Evolutionary conservation across 164 flowering plant genomes (phyloP), one percentile per base, ranked within the genome.

Genomic region (Magnolia kwangsiensis): DNA sequence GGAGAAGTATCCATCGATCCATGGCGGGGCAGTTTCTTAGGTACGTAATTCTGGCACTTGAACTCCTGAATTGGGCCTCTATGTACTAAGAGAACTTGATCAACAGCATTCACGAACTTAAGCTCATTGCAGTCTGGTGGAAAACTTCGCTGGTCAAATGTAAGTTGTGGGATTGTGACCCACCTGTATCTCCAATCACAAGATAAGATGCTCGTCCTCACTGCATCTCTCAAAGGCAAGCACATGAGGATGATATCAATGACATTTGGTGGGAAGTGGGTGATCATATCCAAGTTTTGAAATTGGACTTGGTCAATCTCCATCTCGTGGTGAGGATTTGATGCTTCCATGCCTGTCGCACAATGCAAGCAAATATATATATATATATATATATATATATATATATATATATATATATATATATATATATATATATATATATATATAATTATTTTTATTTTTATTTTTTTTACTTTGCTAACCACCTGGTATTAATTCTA

Each of bases 41-140:
- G 75, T 70, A 58, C 24, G 24, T 23, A 23, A 0, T 79, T 80
- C 1, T 83, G 77, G 50, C 89, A 75, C 74, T 86, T 81, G 80
- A 92, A 92, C 82, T 84, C 89, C 80, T 86, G 90, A 63, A 92
- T 86, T 5, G 94, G 90, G 8, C 91, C 94, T 31, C 84, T 85
- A 71, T 92, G 97, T 70, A 88, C 91, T 50, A 92, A 76, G 55
- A 90, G 88, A 58, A 71, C 83, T 3, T 77, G 83, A 13, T 85
- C 83, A n/a, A 92, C 79, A 51, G 89, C 84, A 18, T 82, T 78
- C 3, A 80, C 72, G 6, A 3, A 6, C 20, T 90, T 80, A 37
- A 51, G 68, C 1, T 73, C 51, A 75, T 86, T 80, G 4, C 77
- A 76, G 8, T 73, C 51, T 10, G 24, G 13, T 14, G 75, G 24